These are phyloP conservation scores for Rhizophagus prolifer DNA, from an alignment of 192 early-diverging fungal species.

Conservation along the genomic window DNA sequence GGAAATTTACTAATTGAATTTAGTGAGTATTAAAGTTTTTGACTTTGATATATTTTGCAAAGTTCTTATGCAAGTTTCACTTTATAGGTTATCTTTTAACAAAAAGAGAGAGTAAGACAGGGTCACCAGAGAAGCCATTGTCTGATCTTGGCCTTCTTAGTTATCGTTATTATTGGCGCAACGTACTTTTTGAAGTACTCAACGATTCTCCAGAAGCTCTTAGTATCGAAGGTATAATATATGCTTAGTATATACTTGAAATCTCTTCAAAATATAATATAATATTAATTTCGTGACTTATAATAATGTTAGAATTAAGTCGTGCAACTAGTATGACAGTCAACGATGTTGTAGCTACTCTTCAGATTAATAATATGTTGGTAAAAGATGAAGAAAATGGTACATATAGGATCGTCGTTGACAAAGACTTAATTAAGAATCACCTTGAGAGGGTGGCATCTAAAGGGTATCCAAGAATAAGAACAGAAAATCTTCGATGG, in stretches of 20 bases:
- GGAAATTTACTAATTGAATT: slow-evolving; percentile 94
- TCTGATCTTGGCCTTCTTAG: slow-evolving; percentile 87
- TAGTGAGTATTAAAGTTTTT: slow-evolving; percentile 51
- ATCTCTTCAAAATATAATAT: background rate
- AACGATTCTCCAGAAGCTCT: slow-evolving; percentile 48
- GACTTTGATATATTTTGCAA: background rate
- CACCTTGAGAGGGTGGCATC: slow-evolving; percentile 48
- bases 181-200: slow-evolving; percentile 69
- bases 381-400: slow-evolving; percentile 36
- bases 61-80: background rate
- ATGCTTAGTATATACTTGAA: background rate
- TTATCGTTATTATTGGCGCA: slow-evolving; percentile 88
- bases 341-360: slow-evolving; percentile 80
- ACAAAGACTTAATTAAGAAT: slow-evolving; percentile 43
- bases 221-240: slow-evolving; percentile 47
- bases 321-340: slow-evolving; percentile 69
- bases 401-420: slow-evolving; percentile 44
- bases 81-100: slow-evolving; percentile 73
- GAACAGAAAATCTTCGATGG: slow-evolving; percentile 65
- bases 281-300: background rate
- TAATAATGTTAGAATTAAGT: slow-evolving; percentile 54
- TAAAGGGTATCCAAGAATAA: slow-evolving; percentile 54
- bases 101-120: slow-evolving; percentile 71
- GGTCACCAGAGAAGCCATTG: slow-evolving; percentile 88
- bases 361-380: slow-evolving; percentile 60